Evolutionary conservation across 78 protist species (phyloP).

Genomic region (Dictyostelium firmibasis): DNA sequence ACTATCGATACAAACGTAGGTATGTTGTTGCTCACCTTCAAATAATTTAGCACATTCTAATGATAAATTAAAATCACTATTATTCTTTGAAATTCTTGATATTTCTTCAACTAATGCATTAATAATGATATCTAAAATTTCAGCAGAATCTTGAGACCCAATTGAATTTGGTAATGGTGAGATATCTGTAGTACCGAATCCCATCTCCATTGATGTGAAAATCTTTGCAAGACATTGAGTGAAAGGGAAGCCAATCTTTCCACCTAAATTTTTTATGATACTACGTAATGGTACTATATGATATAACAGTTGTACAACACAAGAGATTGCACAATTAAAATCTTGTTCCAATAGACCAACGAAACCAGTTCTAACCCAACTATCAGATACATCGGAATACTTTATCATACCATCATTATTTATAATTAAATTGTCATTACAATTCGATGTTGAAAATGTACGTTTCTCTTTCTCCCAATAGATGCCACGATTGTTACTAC

Average conservation of each 20-base stretch:
- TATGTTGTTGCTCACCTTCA: conserved; percentile 46
- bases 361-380: conserved; percentile 60
- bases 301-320: conserved; percentile 42
- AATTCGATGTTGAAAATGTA: conserved; percentile 36
- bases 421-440: not conserved
- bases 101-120: conserved; percentile 21
- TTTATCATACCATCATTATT: conserved; percentile 62
- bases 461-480: conserved; percentile 71
- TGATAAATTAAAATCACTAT: not conserved
- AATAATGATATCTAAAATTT: conserved; percentile 18
- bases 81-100: conserved; percentile 35
- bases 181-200: conserved; percentile 43
- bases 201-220: conserved; percentile 74
- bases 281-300: conserved; percentile 30
- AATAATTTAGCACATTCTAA: not conserved
- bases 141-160: conserved; percentile 65
- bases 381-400: conserved; percentile 16
- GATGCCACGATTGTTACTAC: conserved; percentile 57
- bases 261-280: conserved; percentile 48
- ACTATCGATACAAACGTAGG: not conserved
- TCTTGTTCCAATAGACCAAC: conserved; percentile 53
- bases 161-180: conserved; percentile 48
- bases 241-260: conserved; percentile 67
- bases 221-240: conserved; percentile 60
- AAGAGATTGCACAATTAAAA: conserved; percentile 33